Conservation (phyloP, 768 basidiomycete genomes). For the Lactifluus pinguis region DNA sequence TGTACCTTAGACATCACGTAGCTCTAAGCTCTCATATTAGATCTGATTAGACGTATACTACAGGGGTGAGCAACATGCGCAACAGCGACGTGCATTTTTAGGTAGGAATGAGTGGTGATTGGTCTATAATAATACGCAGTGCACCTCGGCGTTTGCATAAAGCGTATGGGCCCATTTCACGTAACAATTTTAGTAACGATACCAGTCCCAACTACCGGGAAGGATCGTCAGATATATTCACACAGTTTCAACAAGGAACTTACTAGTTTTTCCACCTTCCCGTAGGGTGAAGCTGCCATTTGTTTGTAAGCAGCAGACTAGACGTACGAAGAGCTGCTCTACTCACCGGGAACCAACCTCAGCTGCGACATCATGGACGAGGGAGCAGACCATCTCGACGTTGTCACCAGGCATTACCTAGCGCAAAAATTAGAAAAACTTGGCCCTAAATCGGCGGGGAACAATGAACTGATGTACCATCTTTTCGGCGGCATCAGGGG, state of each 20-base stretch:
- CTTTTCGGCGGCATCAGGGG: slow-evolving; percentile 71
- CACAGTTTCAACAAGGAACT: slow-evolving; percentile 26
- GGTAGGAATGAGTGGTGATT: slow-evolving; percentile 7
- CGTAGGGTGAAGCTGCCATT: slow-evolving; percentile 69
- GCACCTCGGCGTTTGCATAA: background rate
- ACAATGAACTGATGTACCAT: slow-evolving; percentile 45
- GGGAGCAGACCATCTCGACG: slow-evolving; percentile 80
- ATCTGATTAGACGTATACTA: slow-evolving; percentile 6
- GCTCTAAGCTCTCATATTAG: background rate
- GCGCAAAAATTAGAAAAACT: background rate
- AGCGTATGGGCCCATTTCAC: slow-evolving; percentile 21
- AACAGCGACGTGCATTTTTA: background rate
- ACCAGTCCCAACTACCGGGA: slow-evolving; percentile 74
- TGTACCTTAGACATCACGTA: background rate
- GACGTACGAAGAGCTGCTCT: background rate
- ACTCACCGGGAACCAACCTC: slow-evolving; percentile 73
- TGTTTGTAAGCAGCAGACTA: slow-evolving; percentile 3
- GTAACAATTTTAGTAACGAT: slow-evolving; percentile 81
- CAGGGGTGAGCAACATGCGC: background rate
- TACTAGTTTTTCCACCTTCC: slow-evolving; percentile 89
- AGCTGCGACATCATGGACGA: slow-evolving; percentile 79
- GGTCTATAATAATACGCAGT: background rate
- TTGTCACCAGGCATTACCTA: slow-evolving; percentile 98
- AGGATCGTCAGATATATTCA: background rate
- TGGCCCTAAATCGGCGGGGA: background rate